Evolutionary conservation across 1,284 basidiomycete species (phyloP), one percentile per base, ranked within the genome.

Genomic region (Microbotryomycetes sp.): DNA sequence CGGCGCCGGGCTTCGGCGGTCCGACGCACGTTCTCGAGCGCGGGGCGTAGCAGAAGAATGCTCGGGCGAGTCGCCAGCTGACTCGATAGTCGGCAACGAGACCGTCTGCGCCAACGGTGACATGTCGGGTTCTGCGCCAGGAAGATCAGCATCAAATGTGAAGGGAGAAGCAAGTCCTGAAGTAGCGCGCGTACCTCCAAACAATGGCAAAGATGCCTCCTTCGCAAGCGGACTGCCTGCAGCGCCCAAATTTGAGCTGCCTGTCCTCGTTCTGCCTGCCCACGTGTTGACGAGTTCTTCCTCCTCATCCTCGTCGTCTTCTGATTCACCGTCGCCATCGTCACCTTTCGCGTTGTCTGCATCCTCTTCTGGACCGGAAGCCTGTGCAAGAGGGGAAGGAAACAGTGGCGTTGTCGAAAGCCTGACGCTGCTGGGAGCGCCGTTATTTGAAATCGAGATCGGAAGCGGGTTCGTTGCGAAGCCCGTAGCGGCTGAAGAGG

Each of bases 321-420:
- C 35, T 9, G 11, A 11, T 41, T 41, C 35, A 11, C 51, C 58
- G 35, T 68, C 66, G 18, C 64, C 66, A 5, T 68, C 66, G 4
- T 66, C 66, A 13, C 64, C 61, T 31, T 57, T 57, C 24, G 35
- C 50, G 18, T 46, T 57, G 7, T 65, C 63, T 26, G 52, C 51
- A 13, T 67, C 60, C 47, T 68, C 66, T 15, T 61, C 64, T 0
- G 66, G 66, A 0, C 64, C 66, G 0, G 64, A 66, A 0, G 66
- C 61, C 41, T 68, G 64, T 1, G 64, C 64, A 15, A 68, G 54
- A 15, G 66, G 66, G 0, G 66, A 68, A 1, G 66, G 66, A 27
- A 64, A 66, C 30, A 65, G 57, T 16, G 66, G 66, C 1, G 66
- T 68, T 4, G 66, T 68, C 26, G 57, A 58, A 5, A 68, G 50